phyloP scores from a whole-genome alignment of 768 basidiomycete genomes.

The Neoboletus magnificus region DNA sequence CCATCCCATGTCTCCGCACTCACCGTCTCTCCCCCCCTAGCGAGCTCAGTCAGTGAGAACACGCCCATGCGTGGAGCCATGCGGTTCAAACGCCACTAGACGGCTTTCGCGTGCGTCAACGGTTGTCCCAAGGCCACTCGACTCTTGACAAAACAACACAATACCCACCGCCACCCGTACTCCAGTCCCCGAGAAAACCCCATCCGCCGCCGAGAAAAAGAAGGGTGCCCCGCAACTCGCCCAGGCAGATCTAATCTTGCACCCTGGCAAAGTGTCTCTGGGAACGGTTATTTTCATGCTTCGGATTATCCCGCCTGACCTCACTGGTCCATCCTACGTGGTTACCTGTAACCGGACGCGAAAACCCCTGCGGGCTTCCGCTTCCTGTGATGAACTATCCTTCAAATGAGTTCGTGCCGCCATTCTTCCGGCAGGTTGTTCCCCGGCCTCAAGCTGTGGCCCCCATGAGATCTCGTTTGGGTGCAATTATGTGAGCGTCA shows the following conservation, averaged over 20 bases:
- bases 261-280: slow-evolving; percentile 6
- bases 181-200: background rate
- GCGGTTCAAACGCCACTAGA: slow-evolving; percentile 27
- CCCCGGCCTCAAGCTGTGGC: slow-evolving; percentile 2
- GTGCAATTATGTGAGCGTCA: slow-evolving; percentile 2
- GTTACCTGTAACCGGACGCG: slow-evolving; percentile 9
- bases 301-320: slow-evolving; percentile 21
- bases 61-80: slow-evolving; percentile 13
- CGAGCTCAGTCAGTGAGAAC: background rate
- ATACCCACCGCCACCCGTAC: background rate
- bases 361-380: slow-evolving; percentile 27
- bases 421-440: slow-evolving; percentile 9
- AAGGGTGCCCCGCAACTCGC: background rate
- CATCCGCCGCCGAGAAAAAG: slow-evolving; percentile 3
- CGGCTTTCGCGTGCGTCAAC: slow-evolving; percentile 29
- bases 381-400: slow-evolving; percentile 18
- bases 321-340: slow-evolving; percentile 1
- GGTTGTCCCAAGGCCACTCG: slow-evolving; percentile 11
- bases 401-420: slow-evolving; percentile 21
- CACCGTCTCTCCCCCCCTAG: background rate
- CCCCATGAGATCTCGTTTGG: slow-evolving; percentile 6
- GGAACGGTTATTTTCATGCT: slow-evolving; percentile 24
- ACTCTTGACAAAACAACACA: background rate
- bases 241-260: slow-evolving; percentile 28
- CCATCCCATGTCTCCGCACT: background rate